These are phyloP conservation scores for Cryomyces minteri DNA, from an alignment of 495 filamentous ascomycete genomes.

Conservation along the genomic window DNA sequence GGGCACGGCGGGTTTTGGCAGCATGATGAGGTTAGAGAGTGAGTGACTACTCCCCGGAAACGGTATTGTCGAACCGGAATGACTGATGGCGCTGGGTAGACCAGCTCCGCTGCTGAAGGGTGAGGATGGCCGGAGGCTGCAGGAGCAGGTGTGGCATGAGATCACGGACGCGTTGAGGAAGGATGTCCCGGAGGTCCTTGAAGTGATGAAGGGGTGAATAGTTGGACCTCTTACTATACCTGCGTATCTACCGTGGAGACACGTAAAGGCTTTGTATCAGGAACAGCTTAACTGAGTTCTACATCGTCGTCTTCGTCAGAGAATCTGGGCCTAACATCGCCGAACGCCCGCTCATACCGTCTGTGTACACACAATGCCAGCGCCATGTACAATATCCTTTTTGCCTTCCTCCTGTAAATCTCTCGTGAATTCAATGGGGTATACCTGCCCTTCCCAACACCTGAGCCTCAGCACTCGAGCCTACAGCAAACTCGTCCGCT, in stretches of 20 bases:
- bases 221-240: neutral
- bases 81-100: neutral
- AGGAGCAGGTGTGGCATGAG: constrained; percentile 6
- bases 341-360: no score
- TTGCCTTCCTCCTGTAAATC: no score
- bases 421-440: no score
- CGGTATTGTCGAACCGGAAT: neutral
- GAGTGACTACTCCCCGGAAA: neutral
- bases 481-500: constrained; percentile 10
- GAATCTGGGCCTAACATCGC: no score
- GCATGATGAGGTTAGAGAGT: constrained; percentile 7
- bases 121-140: constrained; percentile 4
- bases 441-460: no score
- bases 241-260: no score
- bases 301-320: no score
- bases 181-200: constrained; percentile 6
- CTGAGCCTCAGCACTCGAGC: no score
- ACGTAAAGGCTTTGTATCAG: no score
- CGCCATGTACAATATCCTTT: no score
- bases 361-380: no score
- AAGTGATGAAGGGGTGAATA: neutral
- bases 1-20: constrained; percentile 9
- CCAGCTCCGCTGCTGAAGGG: constrained; percentile 3
- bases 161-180: constrained; percentile 6
- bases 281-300: no score